Conservation (phyloP, 1,139 yeast genomes). For the Eremothecium gossypii region DNA sequence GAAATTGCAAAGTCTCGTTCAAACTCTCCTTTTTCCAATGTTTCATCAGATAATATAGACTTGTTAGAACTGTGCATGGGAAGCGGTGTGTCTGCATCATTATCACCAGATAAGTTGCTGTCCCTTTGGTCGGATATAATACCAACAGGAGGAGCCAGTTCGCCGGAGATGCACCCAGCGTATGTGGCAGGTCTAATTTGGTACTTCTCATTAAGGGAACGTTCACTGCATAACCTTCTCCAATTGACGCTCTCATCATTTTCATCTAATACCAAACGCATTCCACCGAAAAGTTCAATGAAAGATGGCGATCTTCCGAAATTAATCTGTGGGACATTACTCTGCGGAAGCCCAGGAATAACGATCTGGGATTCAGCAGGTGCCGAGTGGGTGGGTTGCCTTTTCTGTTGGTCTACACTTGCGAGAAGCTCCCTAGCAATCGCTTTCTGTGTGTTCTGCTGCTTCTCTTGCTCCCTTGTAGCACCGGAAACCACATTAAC, state of each 20-base stretch:
- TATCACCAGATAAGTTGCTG: background rate
- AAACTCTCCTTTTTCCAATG: background rate
- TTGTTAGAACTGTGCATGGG: background rate
- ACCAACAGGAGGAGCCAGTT: background rate
- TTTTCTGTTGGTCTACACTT: background rate
- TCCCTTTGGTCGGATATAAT: background rate
- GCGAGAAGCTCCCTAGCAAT: background rate
- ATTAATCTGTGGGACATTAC: background rate
- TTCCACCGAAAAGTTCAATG: slow-evolving; percentile 23
- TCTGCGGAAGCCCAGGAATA: background rate
- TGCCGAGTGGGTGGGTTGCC: background rate
- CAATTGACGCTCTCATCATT: slow-evolving; percentile 26
- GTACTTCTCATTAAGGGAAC: slow-evolving; percentile 11
- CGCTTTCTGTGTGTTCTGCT: background rate
- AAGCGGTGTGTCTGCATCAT: background rate
- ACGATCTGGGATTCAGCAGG: background rate
- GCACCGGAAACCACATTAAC: background rate
- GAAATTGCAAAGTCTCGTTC: background rate
- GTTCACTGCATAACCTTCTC: slow-evolving; percentile 22
- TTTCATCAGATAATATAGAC: background rate
- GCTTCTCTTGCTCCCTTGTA: background rate
- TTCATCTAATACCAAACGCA: slow-evolving; percentile 26
- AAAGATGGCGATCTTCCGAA: slow-evolving; percentile 23
- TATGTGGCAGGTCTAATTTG: background rate
- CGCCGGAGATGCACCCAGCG: no score